Base-by-base conservation (phyloP, 1,139 yeast species). In the Fermentozyma sake region DNA sequence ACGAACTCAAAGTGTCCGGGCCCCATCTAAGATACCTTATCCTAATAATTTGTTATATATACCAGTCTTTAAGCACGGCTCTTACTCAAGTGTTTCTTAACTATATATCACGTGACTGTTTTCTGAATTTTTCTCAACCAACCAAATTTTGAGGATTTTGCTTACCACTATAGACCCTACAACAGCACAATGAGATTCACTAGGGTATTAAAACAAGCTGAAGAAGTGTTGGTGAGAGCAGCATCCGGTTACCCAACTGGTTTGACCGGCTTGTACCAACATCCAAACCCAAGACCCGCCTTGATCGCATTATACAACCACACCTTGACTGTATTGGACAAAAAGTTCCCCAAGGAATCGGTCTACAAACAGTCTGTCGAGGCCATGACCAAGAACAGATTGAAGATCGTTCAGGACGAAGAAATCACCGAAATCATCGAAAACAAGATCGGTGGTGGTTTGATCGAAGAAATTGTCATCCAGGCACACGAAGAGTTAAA, bases 241-340 rank as follows among this genome's bases (percentile, higher is more conserved):
- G 75, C 76, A 5, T 60, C 68, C 24, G 91, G 91, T 7, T 67
- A 71, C 41, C 83, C 91, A 20, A 84, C 94, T 20, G 95, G 95
- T 43, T 50, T 85, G 37, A 72, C 95, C 6, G 94, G 94, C 1
- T 55, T 85, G 37, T 69, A 64, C 51, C 82, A 79, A 50, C 94
- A 84, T 52, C 94, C 95, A 32, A 72, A 80, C 52, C 95, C 95
- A 33, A 75, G 86, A 54, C 91, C 93, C 3, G 84, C 89, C 3
- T 68, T 85, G 45, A 61, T 77, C 33, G 72, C 82, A 29, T 65
- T 84, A 26, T 85, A 85, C 61, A 72, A 72, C 41, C 75, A 80
- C 34, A 85, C 95, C 3, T 63, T 85, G 44, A 57, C 61, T 23
- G 67, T 74, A 26, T 64, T 85, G 44, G 59, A 69, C 26, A 61